phyloP scores from a whole-genome alignment of 2,329 filamentous ascomycete species.

The Trichothecium sympodiale region DNA sequence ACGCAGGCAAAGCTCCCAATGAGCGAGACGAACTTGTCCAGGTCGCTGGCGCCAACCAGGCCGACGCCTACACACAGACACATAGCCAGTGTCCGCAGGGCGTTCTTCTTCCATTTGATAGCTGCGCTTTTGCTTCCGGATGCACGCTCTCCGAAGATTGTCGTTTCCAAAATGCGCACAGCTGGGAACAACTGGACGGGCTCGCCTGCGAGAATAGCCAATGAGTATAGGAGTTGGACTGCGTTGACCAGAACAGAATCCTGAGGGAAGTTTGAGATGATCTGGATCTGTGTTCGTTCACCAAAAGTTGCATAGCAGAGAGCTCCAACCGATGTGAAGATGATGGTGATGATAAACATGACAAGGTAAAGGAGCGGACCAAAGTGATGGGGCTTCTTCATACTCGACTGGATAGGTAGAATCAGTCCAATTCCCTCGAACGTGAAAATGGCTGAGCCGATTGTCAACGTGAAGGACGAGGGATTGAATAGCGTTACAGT shows the following conservation, averaged over 20 bases:
- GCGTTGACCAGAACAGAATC: slow-evolving; percentile 61
- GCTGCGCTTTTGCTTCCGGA: slow-evolving; percentile 49
- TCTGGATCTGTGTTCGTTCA: slow-evolving; percentile 55
- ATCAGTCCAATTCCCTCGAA: slow-evolving; percentile 72
- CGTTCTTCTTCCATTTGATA: slow-evolving; percentile 72
- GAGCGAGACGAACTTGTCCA: slow-evolving; percentile 65
- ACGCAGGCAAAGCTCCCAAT: slow-evolving; percentile 67
- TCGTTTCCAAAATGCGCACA: slow-evolving; percentile 58
- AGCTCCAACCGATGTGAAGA: slow-evolving; percentile 62
- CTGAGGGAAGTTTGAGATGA: slow-evolving; percentile 68
- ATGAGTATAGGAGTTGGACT: slow-evolving; percentile 63
- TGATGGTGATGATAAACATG: slow-evolving; percentile 62
- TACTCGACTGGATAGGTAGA: slow-evolving; percentile 64
- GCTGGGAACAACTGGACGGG: slow-evolving; percentile 69
- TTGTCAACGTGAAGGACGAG: slow-evolving; percentile 54
- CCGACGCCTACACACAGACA: slow-evolving; percentile 48
- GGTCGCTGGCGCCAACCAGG: slow-evolving; percentile 53
- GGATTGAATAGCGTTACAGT: slow-evolving; percentile 62
- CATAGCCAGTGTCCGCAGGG: slow-evolving; percentile 46
- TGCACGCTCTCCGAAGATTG: slow-evolving; percentile 54
- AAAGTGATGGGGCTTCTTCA: slow-evolving; percentile 60
- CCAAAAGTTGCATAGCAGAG: slow-evolving; percentile 69
- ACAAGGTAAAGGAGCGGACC: slow-evolving; percentile 53
- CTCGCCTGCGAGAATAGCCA: slow-evolving; percentile 62
- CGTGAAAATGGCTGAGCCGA: slow-evolving; percentile 66